Base-by-base conservation (phyloP, 441 rosid genomes). In the Aleurites moluccanus region DNA sequence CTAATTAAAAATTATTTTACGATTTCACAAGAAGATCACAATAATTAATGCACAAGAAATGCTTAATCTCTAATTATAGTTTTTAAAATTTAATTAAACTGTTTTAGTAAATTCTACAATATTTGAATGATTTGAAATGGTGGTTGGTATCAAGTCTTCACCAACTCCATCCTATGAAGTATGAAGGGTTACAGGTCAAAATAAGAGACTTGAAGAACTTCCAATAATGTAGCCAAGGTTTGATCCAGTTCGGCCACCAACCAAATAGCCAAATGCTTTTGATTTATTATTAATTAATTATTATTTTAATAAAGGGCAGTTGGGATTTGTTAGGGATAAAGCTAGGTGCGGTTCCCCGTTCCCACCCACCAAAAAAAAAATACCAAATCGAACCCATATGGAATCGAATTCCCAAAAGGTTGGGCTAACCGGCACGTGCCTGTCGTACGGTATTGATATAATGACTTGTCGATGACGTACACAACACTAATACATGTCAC, bases 281-380 rank as follows among this genome's bases (percentile, higher is more conserved):
- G 52, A 47, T n/a, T 47, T 11, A 7, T 47, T 47, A 47, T 7
- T 47, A 47, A 47, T 10, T 7, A 49, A 49, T 49, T 49, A 49
- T 6, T 44, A 44, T 6, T 44, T 6, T 6, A 13, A n/a, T n/a
- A n/a, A n/a, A 83, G 64, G 74, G 83, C 70, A 38, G 88, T 73
- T 80, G 85, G 76, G 82, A 77, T 40, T 64, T 75, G 73, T 9
- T 74, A 18, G 67, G 49, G 30, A 65, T 73, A 38, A n/a, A 67
- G 80, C 15, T 40, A 64, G 64, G 80, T 80, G 88, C 83, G 68
- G 15, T 82, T 75, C 74, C 67, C 77, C n/a, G n/a, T n/a, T n/a
- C n/a, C n/a, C n/a, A n/a, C n/a, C 3, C 0, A 8, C 8, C 0
- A n/a, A n/a, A n/a, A n/a, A n/a, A n/a, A n/a, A n/a, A n/a, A n/a